Evolutionary conservation across 176 grass and related monocot species (phyloP), one percentile per base, ranked within the genome.

Genomic region (Musa beccarii): DNA sequence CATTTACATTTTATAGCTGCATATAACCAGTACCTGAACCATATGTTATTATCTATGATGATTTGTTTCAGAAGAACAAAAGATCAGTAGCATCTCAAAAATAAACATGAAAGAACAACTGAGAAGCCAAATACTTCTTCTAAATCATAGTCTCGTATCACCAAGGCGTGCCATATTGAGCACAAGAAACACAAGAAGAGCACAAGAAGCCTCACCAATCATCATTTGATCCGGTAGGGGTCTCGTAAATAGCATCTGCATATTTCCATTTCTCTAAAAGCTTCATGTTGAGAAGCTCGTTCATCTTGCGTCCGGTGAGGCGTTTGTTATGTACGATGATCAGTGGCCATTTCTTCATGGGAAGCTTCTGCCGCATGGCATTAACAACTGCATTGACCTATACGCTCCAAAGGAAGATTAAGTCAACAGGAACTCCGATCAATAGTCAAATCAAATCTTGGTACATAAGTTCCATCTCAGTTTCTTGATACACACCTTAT

Each of bases 1-100:
- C 90, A 84, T 82, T 85, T 92, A 71, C 78, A 92, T 92, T 51
- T 89, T 66, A 92, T 92, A 86, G 86, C 90, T 89, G 87, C 80
- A 64, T 85, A 92, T 16, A 92, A 75, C 89, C 89, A 92, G 83
- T 92, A 88, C 89, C 85, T 92, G 85, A 81, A 85, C 78, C 82
- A 85, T 53, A 92, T 66, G 52, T 79, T 24, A 75, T 74, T 56
- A 64, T 53, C 2, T 54, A 63, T 78, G 83, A 68, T 88, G 77
- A 81, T 12, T 66, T 85, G 78, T 76, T 83, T 65, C 52, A 72
- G 53, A 52, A 77, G 29, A 61, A 24, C 20, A 89, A 65, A 81
- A 51, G 80, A 49, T 76, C 8, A 77, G 72, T 76, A 23, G 79
- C 29, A 28, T 68, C 59, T 24, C 52, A 75, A 53, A 51, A 16